These are phyloP conservation scores for Dothideomycetes sp. DNA, from an alignment of 2,329 filamentous ascomycete species.

Conservation along the genomic window DNA sequence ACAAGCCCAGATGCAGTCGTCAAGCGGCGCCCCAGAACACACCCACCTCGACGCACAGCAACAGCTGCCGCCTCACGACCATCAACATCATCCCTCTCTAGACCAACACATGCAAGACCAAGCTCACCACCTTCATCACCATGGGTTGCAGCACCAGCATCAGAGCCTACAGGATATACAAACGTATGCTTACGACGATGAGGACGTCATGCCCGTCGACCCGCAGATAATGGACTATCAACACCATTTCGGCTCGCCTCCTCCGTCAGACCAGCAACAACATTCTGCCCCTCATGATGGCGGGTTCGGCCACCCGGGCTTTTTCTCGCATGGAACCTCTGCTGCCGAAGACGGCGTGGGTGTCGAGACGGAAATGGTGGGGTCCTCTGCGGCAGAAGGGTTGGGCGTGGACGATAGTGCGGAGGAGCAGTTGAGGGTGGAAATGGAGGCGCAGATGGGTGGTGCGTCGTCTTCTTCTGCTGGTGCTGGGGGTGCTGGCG, in stretches of 20 bases:
- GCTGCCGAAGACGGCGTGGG: background rate
- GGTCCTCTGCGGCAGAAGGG: background rate
- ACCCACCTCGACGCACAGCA: too few relatives aligned
- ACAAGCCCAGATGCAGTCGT: too few relatives aligned
- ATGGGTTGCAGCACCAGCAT: conserved; percentile 19
- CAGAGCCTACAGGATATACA: conserved; percentile 20
- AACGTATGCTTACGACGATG: conserved; percentile 32
- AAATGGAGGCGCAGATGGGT: conserved; percentile 13
- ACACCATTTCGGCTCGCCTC: background rate
- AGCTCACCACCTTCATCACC: background rate
- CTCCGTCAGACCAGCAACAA: background rate
- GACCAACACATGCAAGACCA: too few relatives aligned
- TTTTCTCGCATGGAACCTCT: background rate
- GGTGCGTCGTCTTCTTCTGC: too few relatives aligned
- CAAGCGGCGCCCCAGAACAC: too few relatives aligned
- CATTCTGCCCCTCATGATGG: background rate
- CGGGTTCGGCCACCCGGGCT: background rate
- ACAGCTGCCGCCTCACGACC: too few relatives aligned
- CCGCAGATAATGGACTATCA: conserved; percentile 45
- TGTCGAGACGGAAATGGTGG: background rate
- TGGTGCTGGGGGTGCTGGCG: too few relatives aligned
- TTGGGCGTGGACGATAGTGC: conserved; percentile 1
- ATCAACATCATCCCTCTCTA: too few relatives aligned
- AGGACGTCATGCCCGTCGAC: conserved; percentile 46
- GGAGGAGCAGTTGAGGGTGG: conserved; percentile 14